Base-by-base conservation (phyloP, 345 rosid species). In the Corchorus capsularis region DNA sequence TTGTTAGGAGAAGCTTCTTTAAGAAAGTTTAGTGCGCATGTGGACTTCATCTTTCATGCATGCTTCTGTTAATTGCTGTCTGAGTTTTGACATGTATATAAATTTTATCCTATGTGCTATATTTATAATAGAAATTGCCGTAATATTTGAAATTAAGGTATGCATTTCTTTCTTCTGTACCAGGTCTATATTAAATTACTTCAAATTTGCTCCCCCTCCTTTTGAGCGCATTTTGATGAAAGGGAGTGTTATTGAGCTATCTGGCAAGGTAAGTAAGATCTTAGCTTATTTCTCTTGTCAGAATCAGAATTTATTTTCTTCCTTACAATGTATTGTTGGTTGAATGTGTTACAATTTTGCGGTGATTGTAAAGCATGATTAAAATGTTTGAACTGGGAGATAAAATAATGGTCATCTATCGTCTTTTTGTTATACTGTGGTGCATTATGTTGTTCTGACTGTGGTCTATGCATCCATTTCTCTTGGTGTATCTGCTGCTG, bases 191-290 rank as follows among this genome's bases (percentile, higher is more conserved):
- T 84, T 87, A 65, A 73, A 63, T 75, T 95, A 93, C 83, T 93
- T 95, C 79, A 79, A 86, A 80, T 83, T 87, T 79, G 90, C 97
- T 75, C 96, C 96, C 4, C 89, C 97, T 69, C 98, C 98, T 53
- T 91, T 90, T 75, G 78, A 87, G 76, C 92, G 94, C 50, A 66
- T 92, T 79, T 83, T 86, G 86, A 78, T 67, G 69, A 78, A 83
- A 49, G 82, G 79, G 61, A 61, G 45, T 5, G 66, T 68, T 77
- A 75, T 66, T 9, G 84, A 83, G 76, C 79, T 78, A n/a, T 77
- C 82, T 43, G 66, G 12, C 15, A 73, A 87, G 94, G 98, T 94
- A 84, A 53, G 60, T 50, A 5, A 34, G 14, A 6, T 19, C 71
- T 13, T 47, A 2, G 19, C 8, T 70, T 53, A 70, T 53, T 53